A percentile compares a stretch with the other conserved stretches of the same genome.
phyloP scores from a whole-genome alignment of 2,329 filamentous ascomycete genomes.

The Dryadomyces sulphureus region DNA sequence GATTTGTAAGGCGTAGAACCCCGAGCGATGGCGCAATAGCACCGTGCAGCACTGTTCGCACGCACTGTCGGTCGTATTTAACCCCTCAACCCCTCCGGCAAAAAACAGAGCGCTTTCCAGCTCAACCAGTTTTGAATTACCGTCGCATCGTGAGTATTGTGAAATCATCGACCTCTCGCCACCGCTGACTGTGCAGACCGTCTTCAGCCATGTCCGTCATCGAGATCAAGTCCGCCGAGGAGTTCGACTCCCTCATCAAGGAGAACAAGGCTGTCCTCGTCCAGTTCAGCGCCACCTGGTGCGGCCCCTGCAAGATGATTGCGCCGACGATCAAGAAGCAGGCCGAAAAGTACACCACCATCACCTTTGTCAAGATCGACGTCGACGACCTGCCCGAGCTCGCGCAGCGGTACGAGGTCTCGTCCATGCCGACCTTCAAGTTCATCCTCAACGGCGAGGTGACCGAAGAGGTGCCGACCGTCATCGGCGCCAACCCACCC shows the following conservation, averaged over 20 bases:
- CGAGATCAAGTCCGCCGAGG: constrained; percentile 25
- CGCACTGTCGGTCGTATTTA: not conserved
- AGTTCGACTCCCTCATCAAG: constrained; percentile 34
- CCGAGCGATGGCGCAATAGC: not conserved
- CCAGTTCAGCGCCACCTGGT: constrained; percentile 47
- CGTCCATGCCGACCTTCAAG: constrained; percentile 44
- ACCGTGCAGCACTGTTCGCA: not conserved
- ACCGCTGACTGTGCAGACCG: too few species aligned
- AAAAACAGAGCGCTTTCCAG: not conserved
- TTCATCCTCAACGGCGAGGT: constrained; percentile 41
- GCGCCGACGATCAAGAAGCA: constrained; percentile 37
- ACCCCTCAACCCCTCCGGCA: not conserved
- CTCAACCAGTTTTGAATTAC: not conserved
- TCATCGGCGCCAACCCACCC: constrained; percentile 2
- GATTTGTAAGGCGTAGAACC: not conserved
- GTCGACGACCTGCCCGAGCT: constrained; percentile 38
- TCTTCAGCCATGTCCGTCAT: constrained; percentile 16
- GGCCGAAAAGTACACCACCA: constrained; percentile 27
- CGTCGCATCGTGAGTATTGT: too few species aligned
- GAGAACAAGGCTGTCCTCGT: constrained; percentile 35
- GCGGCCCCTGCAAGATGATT: constrained; percentile 45
- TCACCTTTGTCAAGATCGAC: constrained; percentile 43
- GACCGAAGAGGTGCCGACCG: constrained; percentile 14
- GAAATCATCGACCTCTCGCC: too few species aligned
- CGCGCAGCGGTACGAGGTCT: constrained; percentile 32